Base-by-base conservation (phyloP, 192 early-diverging fungal species). In the Coemansia pectinata region DNA sequence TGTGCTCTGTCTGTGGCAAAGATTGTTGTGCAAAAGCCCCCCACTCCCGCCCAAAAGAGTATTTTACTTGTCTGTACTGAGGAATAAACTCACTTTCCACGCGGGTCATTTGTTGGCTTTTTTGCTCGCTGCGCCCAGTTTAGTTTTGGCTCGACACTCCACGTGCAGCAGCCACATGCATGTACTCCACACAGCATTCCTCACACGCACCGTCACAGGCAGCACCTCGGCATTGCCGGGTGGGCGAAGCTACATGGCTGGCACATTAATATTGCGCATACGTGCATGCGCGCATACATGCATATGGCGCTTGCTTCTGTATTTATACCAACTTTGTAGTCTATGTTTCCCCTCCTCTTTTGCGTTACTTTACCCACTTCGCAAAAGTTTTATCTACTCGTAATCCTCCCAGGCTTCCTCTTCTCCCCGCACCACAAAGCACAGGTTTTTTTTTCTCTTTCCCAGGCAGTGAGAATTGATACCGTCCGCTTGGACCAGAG, bases 111-210 rank as follows among this genome's bases (percentile, higher is more conserved):
- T 34, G 34, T 47, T 47, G 15, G 10, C 12, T 29, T 12, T 53
- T 29, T 52, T 25, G 7, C 21, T 25, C 23, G 25, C 50, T 53
- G 21, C 23, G 21, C 3, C 25, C 25, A 53, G 50, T 29, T 25
- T 53, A 12, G 50, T 23, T 53, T 47, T 53, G 50, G 50, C 50
- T 53, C 23, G 23, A 14, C 23, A 53, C 50, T 53, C 25, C 50
- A 53, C 50, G 50, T 53, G 50, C 50, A 53, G 50, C 50, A 53
- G 50, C 50, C 50, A 53, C 50, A 53, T 53, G 50, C 50, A 53
- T 53, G 50, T 53, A 53, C 50, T 53, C 50, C 50, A 53, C 50
- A 53, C 50, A 53, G 50, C 25, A 53, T 27, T 29, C 25, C 50
- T 53, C 50, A 53, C 50, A 53, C 50, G 50, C 23, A 53, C 50